Evolutionary conservation across 1,284 basidiomycete genomes (phyloP), one percentile per base, ranked within the genome.

Genomic region (Ustilago esculenta): DNA sequence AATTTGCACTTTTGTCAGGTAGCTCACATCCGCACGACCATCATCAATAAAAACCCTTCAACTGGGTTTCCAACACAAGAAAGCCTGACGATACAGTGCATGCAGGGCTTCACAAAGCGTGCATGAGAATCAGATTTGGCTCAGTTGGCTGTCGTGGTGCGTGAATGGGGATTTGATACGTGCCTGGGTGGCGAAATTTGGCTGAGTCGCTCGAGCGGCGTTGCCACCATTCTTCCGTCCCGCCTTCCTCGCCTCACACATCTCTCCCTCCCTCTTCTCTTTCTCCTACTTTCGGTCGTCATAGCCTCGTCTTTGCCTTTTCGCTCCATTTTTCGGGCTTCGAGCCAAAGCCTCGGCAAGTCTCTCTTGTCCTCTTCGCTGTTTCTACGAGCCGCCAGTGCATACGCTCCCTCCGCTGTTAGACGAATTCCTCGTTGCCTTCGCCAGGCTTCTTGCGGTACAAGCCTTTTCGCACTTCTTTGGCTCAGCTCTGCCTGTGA

Each of bases 41-140:
- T n/a, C n/a, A n/a, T n/a, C n/a, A n/a, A n/a, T n/a, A n/a, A n/a
- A n/a, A n/a, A n/a, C n/a, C n/a, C n/a, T n/a, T n/a, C n/a, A n/a
- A n/a, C n/a, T n/a, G n/a, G n/a, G n/a, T n/a, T n/a, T n/a, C n/a
- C n/a, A n/a, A n/a, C n/a, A n/a, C n/a, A 27, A 24, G 10, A 41
- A 4, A 30, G 18, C 27, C 15, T 32, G 35, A 23, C 40, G 36
- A 41, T 32, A 48, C 6, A 37, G 24, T 40, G 35, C 21, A 61
- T 61, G 51, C 51, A 61, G 58, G 58, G 36, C 44, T 14, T 6
- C 37, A 5, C 44, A 20, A 41, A 55, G 52, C 50, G 12, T 61
- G 58, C 58, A 61, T 44, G 17, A 30, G 11, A 49, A 24, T n/a
- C n/a, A n/a, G n/a, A n/a, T 39, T 49, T 49, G 47, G 47, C 47